Percentiles rank a stretch among this genome's conserved stretches.
Conservation (phyloP, 2,329 filamentous ascomycete species). For the Aspergillus japonicus region DNA sequence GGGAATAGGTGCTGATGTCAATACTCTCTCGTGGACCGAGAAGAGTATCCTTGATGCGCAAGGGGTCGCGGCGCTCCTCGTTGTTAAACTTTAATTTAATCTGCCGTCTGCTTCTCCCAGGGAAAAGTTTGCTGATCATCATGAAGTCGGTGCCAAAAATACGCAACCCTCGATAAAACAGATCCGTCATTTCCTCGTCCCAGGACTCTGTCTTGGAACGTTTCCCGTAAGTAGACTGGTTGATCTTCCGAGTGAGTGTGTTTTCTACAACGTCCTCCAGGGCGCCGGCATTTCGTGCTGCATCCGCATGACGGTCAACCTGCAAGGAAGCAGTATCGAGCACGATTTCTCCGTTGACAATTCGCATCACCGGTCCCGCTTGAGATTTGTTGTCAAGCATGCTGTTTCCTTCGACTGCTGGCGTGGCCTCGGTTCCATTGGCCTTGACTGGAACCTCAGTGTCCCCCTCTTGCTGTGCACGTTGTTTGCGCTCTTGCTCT, state of each 20-base stretch:
- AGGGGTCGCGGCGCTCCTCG: conserved; percentile 58
- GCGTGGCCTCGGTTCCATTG: conserved; percentile 24
- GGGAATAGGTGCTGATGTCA: conserved; percentile 45
- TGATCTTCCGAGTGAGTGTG: conserved; percentile 48
- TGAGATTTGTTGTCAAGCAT: conserved; percentile 26
- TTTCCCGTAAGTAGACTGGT: conserved; percentile 48
- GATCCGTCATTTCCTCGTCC: conserved; percentile 58
- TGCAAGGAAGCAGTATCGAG: conserved; percentile 53
- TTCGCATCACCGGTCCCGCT: conserved; percentile 49
- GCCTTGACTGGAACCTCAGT: conserved; percentile 27
- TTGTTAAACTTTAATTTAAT: conserved; percentile 64
- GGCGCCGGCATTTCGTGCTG: conserved; percentile 48
- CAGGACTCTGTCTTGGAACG: conserved; percentile 55
- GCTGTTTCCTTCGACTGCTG: conserved; percentile 21
- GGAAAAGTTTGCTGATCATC: conserved; percentile 63
- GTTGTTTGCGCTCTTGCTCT: conserved; percentile 49
- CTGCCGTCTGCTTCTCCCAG: conserved; percentile 57
- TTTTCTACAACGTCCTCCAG: conserved; percentile 48
- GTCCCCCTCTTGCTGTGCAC: conserved; percentile 36
- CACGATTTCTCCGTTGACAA: conserved; percentile 59
- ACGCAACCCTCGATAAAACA: conserved; percentile 61
- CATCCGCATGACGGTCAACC: conserved; percentile 57
- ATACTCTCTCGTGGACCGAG: conserved; percentile 46
- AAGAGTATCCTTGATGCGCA: conserved; percentile 54
- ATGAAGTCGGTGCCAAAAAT: conserved; percentile 67